phyloP scores from a whole-genome alignment of 106 monocot genomes.

The Allium cepa region DNA sequence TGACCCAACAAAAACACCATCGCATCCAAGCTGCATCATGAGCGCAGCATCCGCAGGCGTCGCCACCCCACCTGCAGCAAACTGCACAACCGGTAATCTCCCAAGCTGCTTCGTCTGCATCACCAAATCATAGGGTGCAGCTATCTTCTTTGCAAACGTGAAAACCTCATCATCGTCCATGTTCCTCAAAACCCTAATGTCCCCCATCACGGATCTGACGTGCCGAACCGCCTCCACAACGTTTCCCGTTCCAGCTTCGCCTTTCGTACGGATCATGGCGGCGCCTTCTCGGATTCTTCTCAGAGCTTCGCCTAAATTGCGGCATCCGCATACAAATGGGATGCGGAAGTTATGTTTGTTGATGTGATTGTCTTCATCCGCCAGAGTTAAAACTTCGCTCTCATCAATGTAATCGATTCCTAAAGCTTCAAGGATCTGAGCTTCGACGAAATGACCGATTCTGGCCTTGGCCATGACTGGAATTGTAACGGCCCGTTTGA shows the following conservation, averaged over 20 bases:
- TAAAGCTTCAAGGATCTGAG: conserved; percentile 23
- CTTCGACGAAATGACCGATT: conserved; percentile 27
- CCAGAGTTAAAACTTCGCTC: conserved; percentile 27
- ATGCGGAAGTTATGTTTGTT: conserved; percentile 30
- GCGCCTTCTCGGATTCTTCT: conserved; percentile 39
- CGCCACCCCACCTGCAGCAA: conserved; percentile 36
- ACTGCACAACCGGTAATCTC: conserved; percentile 38
- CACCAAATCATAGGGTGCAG: conserved; percentile 37
- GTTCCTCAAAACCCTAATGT: conserved; percentile 12
- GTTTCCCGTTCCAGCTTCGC: conserved; percentile 40
- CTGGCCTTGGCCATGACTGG: conserved; percentile 34
- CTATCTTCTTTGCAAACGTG: conserved; percentile 29
- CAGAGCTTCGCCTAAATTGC: conserved; percentile 41
- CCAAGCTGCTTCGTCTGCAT: conserved; percentile 44
- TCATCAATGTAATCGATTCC: conserved; percentile 24
- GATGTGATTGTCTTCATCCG: conserved; percentile 20
- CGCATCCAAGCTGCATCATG: conserved; percentile 58
- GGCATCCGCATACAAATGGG: conserved; percentile 38
- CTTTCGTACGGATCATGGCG: conserved; percentile 49
- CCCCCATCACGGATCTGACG: conserved; percentile 23
- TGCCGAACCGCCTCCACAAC: conserved; percentile 42
- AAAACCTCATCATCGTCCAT: conserved; percentile 33
- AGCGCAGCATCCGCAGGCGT: conserved; percentile 45
- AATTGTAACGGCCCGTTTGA: conserved; percentile 23
- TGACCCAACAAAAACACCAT: conserved; percentile 47